phyloP scores from a whole-genome alignment of 2,329 filamentous ascomycete genomes.

The Calycina marina region DNA sequence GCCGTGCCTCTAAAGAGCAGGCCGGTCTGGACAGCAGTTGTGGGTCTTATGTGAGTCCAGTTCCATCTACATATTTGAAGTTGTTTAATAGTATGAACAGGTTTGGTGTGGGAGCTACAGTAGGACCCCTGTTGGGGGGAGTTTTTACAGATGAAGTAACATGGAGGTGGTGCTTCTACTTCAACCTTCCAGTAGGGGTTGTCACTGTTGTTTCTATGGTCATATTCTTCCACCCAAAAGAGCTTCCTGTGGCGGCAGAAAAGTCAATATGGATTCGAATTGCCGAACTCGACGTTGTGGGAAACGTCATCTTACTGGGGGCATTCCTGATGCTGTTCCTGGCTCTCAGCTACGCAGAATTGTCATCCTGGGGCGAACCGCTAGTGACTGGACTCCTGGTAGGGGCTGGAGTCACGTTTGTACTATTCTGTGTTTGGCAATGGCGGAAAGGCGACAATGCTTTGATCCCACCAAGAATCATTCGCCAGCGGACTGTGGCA shows the following conservation, averaged over 20 bases:
- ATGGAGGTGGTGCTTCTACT: slow-evolving; percentile 24
- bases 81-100: slow-evolving; percentile 2
- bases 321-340: slow-evolving; percentile 26
- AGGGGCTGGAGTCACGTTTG: slow-evolving; percentile 12
- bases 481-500: slow-evolving; percentile 23
- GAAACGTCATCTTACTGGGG: slow-evolving; percentile 29
- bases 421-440: slow-evolving; percentile 22
- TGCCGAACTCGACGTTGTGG: slow-evolving; percentile 29
- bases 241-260: slow-evolving; percentile 26
- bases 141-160: slow-evolving; percentile 24
- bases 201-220: slow-evolving; percentile 24
- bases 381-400: slow-evolving; percentile 23
- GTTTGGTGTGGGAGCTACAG: slow-evolving; percentile 13
- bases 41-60: slow-evolving; percentile 17
- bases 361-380: slow-evolving; percentile 15
- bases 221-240: slow-evolving; percentile 20
- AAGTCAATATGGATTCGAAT: slow-evolving; percentile 18
- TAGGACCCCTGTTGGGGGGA: slow-evolving; percentile 23
- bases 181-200: slow-evolving; percentile 23
- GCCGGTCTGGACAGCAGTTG: slow-evolving; percentile 17
- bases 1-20: slow-evolving; percentile 7
- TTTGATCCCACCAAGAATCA: slow-evolving; percentile 30
- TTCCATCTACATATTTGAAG: slow-evolving; percentile 4
- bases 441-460: slow-evolving; percentile 29
- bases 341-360: slow-evolving; percentile 31